Evolutionary conservation across 768 basidiomycete species (phyloP), one percentile per base, ranked within the genome.

Genomic region (Tulasnella sp.): DNA sequence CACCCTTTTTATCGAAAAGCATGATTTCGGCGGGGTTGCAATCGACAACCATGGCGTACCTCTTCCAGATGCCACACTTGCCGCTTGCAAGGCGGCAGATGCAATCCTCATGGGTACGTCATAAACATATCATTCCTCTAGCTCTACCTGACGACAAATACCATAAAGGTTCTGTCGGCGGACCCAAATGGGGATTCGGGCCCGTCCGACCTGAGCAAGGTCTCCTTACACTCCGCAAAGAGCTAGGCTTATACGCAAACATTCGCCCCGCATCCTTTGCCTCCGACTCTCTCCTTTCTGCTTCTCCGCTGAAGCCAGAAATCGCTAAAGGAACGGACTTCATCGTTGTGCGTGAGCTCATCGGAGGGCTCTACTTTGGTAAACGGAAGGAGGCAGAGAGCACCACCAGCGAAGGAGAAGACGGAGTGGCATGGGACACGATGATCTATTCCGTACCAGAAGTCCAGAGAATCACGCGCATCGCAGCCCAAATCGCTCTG

Each of bases 161-260:
- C 12, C 39, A 34, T 35, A 1, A 72, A 98, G 96, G 96, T 76
- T 90, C 96, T 22, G 92, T 98, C 76, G 97, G 97, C 73, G 97
- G 97, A n/a, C 97, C 97, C 16, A 98, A 98, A 81, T 99, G 97
- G 97, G 95, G 94, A 64, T 90, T 95, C 2, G 86, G 89, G 72
- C 85, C 87, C 79, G 87, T 98, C 69, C 89, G 97, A 71, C 97
- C 97, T 19, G 97, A 99, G 80, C 87, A 88, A 74, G 97, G 97
- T 70, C 86, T 99, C 12, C 88, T 99, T 35, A 79, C 83, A 7
- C 86, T 99, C 68, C 89, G 97, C 76, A 98, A 99, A 81, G 88
- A 87, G 35, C 89, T 98, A 69, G 96, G 95, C 26, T 87, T 98
- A 64, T 98, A 95, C 82, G 96, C 94, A 79, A 99, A 99, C 82